phyloP scores from a whole-genome alignment of 2,329 filamentous ascomycete genomes.

The Tolypocladium tropicale region DNA sequence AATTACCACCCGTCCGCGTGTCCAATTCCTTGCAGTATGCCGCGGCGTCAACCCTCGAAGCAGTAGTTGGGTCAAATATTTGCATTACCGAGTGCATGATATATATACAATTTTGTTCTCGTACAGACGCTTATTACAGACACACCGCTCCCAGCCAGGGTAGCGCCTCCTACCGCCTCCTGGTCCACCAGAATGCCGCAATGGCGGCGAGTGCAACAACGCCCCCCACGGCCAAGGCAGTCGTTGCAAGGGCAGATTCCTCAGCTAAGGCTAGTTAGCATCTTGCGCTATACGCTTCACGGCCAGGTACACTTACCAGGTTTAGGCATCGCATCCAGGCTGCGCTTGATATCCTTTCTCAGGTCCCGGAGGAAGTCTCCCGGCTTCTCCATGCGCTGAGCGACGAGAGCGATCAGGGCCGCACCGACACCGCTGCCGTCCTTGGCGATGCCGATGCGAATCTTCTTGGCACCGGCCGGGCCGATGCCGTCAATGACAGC shows the following conservation, averaged over 20 bases:
- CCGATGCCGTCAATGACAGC: conserved; percentile 70
- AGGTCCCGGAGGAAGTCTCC: conserved; percentile 32
- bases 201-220: conserved; percentile 26
- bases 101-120: conserved; percentile 2
- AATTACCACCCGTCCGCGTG: too few species aligned
- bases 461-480: conserved; percentile 65
- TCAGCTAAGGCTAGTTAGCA: conserved; percentile 17
- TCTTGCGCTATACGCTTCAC: background rate
- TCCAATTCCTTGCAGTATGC: too few species aligned
- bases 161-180: conserved; percentile 12
- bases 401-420: conserved; percentile 86
- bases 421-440: conserved; percentile 81
- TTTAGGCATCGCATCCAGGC: conserved; percentile 20
- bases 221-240: conserved; percentile 21
- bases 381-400: conserved; percentile 53
- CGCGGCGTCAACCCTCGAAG: too few species aligned
- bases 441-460: conserved; percentile 92
- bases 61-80: background rate
- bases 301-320: conserved; percentile 14
- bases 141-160: background rate
- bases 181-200: conserved; percentile 26
- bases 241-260: conserved; percentile 19
- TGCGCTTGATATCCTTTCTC: conserved; percentile 26
- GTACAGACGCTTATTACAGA: background rate
- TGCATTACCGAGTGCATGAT: background rate